Conservation (phyloP, 192 early-diverging fungal species). For the Coemansia sp. region DNA sequence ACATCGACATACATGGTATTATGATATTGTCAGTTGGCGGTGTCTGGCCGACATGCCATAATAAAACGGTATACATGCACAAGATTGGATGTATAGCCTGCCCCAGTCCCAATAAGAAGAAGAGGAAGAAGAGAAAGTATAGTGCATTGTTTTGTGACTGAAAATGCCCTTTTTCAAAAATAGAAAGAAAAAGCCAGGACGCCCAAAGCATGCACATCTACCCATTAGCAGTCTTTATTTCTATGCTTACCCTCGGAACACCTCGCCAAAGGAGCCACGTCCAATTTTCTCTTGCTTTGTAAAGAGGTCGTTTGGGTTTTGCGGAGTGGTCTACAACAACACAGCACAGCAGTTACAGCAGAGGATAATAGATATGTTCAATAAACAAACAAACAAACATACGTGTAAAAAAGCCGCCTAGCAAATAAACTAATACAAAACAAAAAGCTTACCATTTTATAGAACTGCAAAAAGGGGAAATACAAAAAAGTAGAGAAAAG, state of each 20-base stretch:
- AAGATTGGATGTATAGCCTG: neutral
- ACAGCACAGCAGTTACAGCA: conserved; percentile 1
- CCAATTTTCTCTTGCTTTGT: conserved; percentile 57
- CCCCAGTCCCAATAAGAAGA: neutral
- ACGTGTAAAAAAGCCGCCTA: too few relatives aligned
- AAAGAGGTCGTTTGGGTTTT: conserved; percentile 58
- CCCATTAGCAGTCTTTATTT: neutral
- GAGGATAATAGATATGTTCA: neutral
- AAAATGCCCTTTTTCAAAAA: too few relatives aligned
- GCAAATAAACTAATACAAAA: neutral
- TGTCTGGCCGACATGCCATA: too few relatives aligned
- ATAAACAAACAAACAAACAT: too few relatives aligned
- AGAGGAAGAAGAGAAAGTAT: neutral
- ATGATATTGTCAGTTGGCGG: too few relatives aligned
- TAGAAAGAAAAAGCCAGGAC: neutral
- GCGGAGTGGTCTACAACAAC: conserved; percentile 28
- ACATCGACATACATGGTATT: too few relatives aligned
- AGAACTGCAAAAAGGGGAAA: conserved; percentile 3
- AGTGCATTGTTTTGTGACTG: neutral
- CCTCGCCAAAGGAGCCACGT: conserved; percentile 79
- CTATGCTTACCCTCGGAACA: conserved; percentile 72
- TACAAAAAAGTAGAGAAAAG: conserved; percentile 15
- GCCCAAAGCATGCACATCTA: too few relatives aligned
- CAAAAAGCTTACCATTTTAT: conserved; percentile 11
- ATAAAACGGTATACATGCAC: too few relatives aligned